A percentile compares a stretch with the other conserved stretches of the same genome.
These are phyloP conservation scores for Aspergillus sp. DNA, from an alignment of 2,329 filamentous ascomycete species.

Conservation along the genomic window DNA sequence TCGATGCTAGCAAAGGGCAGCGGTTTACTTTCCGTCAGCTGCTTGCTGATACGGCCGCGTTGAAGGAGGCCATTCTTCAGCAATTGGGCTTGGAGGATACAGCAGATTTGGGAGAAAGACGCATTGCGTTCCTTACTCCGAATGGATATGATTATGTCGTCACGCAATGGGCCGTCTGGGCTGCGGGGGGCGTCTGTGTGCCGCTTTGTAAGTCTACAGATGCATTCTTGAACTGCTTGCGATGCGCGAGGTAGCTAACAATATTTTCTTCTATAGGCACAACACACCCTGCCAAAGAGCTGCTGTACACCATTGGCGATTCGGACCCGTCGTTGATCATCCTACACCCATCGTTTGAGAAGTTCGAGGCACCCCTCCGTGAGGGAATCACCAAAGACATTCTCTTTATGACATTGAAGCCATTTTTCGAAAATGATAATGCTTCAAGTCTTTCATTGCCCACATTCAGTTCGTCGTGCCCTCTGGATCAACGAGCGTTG, in stretches of 20 bases:
- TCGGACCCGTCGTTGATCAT: constrained; percentile 39
- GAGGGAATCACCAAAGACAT: constrained; percentile 21
- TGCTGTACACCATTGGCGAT: constrained; percentile 38
- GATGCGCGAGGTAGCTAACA: not conserved
- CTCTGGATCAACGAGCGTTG: constrained; percentile 28
- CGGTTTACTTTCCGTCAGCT: constrained; percentile 38
- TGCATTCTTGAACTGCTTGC: not conserved
- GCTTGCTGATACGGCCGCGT: constrained; percentile 31
- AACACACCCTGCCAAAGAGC: constrained; percentile 37
- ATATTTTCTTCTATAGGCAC: constrained; percentile 23
- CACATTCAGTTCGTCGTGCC: constrained; percentile 23
- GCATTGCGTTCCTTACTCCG: constrained; percentile 35
- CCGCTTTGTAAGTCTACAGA: constrained; percentile 33
- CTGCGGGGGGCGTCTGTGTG: constrained; percentile 39
- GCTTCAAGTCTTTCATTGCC: constrained; percentile 18
- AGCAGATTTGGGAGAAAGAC: constrained; percentile 31
- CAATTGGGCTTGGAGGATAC: constrained; percentile 17
- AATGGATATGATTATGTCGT: constrained; percentile 41
- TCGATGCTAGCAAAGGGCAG: constrained; percentile 34
- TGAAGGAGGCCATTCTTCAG: constrained; percentile 33
- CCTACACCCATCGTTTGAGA: constrained; percentile 35
- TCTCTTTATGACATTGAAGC: constrained; percentile 27
- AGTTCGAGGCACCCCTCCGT: constrained; percentile 26
- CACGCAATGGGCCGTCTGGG: constrained; percentile 41
- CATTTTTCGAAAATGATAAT: constrained; percentile 14